Evolutionary conservation across 306 rosid genomes (phyloP), one percentile per base, ranked within the genome.

Genomic region (Morella rubra): DNA sequence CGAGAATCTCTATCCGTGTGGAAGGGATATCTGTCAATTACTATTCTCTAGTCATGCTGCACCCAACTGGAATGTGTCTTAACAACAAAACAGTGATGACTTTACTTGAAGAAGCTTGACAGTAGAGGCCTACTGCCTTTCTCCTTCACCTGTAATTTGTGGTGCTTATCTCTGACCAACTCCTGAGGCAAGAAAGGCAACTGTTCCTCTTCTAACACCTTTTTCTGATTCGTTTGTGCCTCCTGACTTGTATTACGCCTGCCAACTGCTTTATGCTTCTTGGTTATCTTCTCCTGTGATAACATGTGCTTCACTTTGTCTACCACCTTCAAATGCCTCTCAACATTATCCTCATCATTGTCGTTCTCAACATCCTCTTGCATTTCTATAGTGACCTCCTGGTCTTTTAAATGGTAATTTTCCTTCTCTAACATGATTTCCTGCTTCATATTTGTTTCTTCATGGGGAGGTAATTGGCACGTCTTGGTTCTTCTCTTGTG

Each of bases 51-150:
- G 65, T 22, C 7, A 58, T 58, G 56, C 4, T 4, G 52, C 13
- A 3, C 52, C 13, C 1, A 2, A 47, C 0, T 47, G 15, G 15
- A 15, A 5, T 4, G 42, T 40, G 44, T 40, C 3, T 70, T 72
- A 27, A 42, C 69, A 77, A 79, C 51, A 72, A 27, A 4, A 40
- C 45, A 41, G 18, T 12, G 40, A 69, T 27, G 42, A 58, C 10
- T 41, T 89, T 80, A 61, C 81, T 77, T 82, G 75, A 89, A 89
- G 79, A 89, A 83, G 79, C 87, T 77, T 51, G 89, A 93, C n/a
- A 87, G 84, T 32, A 69, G 56, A 66, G 61, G 19, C 19, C 13
- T 37, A 69, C 76, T 59, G 74, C 44, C 61, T 68, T 81, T 73
- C 69, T 67, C 75, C 32, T 76, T 55, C 54, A 46, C 73, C 45